These are phyloP conservation scores for Panicum hallii DNA, from an alignment of 202 grass and related monocot genomes.

Conservation along the genomic window DNA sequence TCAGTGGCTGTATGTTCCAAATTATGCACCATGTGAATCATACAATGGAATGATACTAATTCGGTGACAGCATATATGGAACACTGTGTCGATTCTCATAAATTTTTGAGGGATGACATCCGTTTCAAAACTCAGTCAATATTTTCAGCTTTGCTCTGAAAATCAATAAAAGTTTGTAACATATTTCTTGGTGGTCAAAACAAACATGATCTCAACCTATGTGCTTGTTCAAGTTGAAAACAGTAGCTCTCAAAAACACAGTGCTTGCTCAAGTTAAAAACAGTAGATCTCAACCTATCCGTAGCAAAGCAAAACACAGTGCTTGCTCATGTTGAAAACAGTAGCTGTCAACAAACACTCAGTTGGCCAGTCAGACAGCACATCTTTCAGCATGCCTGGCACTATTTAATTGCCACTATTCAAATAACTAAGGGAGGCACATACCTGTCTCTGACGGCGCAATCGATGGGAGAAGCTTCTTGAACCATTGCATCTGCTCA, in stretches of 20 bases:
- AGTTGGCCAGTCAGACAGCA: conserved; percentile 17
- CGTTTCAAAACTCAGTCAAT: not conserved
- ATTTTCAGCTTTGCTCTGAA: not conserved
- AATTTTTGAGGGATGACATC: not conserved
- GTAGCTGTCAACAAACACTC: not conserved
- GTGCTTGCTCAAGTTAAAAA: conserved; percentile 17
- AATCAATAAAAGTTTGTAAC: not conserved
- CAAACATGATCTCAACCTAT: conserved; percentile 1
- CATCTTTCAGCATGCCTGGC: conserved; percentile 16
- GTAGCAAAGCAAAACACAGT: conserved; percentile 11
- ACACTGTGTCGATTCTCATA: not conserved
- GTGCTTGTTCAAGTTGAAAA: not conserved
- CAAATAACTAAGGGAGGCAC: conserved; percentile 2
- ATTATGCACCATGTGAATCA: not conserved
- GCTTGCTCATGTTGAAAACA: conserved; percentile 15
- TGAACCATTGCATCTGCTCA: conserved; percentile 90
- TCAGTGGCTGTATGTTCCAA: conserved; percentile 19
- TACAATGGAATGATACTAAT: conserved; percentile 11
- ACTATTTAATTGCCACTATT: conserved; percentile 25
- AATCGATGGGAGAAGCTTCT: conserved; percentile 62
- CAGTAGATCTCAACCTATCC: not conserved
- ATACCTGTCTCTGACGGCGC: conserved; percentile 55
- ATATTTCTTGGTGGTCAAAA: not conserved
- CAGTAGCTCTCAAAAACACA: conserved; percentile 3
- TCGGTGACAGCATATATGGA: conserved; percentile 17